Evolutionary conservation across 2,329 filamentous ascomycete genomes (phyloP).

Genomic region (Chaetomiaceae sp.): DNA sequence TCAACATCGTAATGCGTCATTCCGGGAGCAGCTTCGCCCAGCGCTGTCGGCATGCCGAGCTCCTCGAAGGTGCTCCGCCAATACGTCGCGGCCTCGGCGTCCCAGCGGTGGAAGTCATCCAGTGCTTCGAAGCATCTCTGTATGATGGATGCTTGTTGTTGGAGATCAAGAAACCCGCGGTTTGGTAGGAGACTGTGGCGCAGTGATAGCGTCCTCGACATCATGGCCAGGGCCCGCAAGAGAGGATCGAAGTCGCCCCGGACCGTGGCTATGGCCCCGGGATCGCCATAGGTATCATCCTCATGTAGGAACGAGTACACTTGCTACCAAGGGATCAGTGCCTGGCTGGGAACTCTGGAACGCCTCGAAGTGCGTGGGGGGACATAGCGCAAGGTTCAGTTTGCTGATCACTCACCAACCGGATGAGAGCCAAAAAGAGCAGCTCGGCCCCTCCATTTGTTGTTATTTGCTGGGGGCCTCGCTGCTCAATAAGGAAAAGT

Average conservation of each 20-base stretch:
- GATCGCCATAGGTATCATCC: constrained; percentile 32
- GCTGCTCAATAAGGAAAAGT: constrained; percentile 32
- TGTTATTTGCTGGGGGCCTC: constrained; percentile 31
- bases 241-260: constrained; percentile 32
- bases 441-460: constrained; percentile 31
- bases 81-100: constrained; percentile 30
- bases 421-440: constrained; percentile 30
- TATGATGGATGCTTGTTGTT: background rate
- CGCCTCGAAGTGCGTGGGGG: too few species aligned
- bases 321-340: constrained; percentile 26
- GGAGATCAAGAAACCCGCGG: background rate
- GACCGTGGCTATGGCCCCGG: constrained; percentile 29
- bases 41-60: constrained; percentile 27
- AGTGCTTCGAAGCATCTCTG: constrained; percentile 29
- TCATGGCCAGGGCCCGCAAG: constrained; percentile 29
- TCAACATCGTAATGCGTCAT: constrained; percentile 29
- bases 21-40: constrained; percentile 27
- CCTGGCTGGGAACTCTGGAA: too few species aligned
- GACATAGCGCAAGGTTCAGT: too few species aligned
- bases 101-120: constrained; percentile 31
- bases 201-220: constrained; percentile 28
- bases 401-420: constrained; percentile 32
- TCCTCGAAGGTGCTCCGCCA: constrained; percentile 32
- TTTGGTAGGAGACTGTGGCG: constrained; percentile 9
- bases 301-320: constrained; percentile 33